Conservation (phyloP, 495 filamentous ascomycete genomes). For the Friedmanniomyces simplex region DNA sequence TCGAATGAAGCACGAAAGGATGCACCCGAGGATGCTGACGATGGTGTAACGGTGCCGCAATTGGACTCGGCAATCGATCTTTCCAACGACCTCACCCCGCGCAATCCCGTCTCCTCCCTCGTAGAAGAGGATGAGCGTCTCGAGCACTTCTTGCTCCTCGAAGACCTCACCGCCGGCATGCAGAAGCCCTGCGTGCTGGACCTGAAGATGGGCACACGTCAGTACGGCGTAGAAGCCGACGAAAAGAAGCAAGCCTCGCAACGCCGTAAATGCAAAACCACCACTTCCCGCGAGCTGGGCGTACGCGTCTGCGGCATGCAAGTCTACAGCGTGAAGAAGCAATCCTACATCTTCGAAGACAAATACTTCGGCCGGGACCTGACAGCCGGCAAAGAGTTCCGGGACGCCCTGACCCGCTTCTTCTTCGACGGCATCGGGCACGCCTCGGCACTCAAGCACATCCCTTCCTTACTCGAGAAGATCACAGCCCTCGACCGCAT, state of each 20-base stretch:
- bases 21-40: neutral
- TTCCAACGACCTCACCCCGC: conserved; percentile 29
- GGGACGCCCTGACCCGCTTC: conserved; percentile 77
- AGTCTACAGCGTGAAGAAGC: conserved; percentile 77
- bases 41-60: neutral
- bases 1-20: neutral
- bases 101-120: conserved; percentile 75
- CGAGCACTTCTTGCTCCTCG: conserved; percentile 88
- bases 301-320: conserved; percentile 94
- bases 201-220: conserved; percentile 97
- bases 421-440: conserved; percentile 83
- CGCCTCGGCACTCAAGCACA: conserved; percentile 65
- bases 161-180: conserved; percentile 96
- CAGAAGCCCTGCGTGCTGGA: conserved; percentile 91
- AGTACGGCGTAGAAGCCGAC: conserved; percentile 89
- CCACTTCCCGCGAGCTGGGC: conserved; percentile 82
- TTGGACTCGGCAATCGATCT: conserved; percentile 2
- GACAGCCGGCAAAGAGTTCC: conserved; percentile 82
- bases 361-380: conserved; percentile 92
- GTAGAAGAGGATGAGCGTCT: conserved; percentile 58
- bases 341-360: conserved; percentile 82
- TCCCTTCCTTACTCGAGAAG: conserved; percentile 77
- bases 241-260: conserved; percentile 91
- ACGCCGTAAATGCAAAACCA: conserved; percentile 79
- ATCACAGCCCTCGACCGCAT: conserved; percentile 71